Base-by-base conservation (phyloP, 306 rosid genomes). In the Styphnolobium japonicum region DNA sequence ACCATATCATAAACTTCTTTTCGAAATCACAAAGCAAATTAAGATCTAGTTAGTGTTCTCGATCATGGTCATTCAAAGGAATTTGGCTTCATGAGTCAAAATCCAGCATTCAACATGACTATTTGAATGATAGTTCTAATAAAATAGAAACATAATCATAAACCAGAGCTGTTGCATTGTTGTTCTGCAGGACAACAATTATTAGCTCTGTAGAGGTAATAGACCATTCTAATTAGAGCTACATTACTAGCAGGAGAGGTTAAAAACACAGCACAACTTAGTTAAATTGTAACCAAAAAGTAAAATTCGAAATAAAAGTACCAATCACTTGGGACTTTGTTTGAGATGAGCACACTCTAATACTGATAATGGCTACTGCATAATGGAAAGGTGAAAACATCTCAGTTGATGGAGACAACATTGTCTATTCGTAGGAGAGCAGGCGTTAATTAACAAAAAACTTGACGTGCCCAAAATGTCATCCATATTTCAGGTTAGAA, bases 71-170 rank as follows among this genome's bases (percentile, higher is more conserved):
- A 81, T 80, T 78, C 67, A 76, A 65, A 72, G 60, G 75, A 81
- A 82, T 40, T 34, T 62, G 51, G 62, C 62, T 61, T 76, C 25
- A 36, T 74, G 77, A 80, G 96, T 91, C 91, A 91, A 88, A 87
- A 61, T 82, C 52, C 80, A 85, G 80, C 86, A 88, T 80, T 86
- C 78, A 83, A 73, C 76, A 34, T 62, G 67, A 72, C 81, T 79
- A 66, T 82, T 73, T 53, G 79, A 86, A 86, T 87, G 87, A 85
- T 87, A 83, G 91, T 84, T 87, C 31, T 69, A 68, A 65, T 43
- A 87, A 80, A 89, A 88, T 86, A 78, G 72, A 84, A 88, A 88
- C 97, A 92, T 42, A 82, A 92, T 92, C 78, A 92, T 92, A 87
- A 80, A 73, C 67, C 8, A 71, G 77, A 77, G 80, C 67, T 80